Base-by-base conservation (phyloP, 805 yeast species). In the Candida vaughaniae region DNA sequence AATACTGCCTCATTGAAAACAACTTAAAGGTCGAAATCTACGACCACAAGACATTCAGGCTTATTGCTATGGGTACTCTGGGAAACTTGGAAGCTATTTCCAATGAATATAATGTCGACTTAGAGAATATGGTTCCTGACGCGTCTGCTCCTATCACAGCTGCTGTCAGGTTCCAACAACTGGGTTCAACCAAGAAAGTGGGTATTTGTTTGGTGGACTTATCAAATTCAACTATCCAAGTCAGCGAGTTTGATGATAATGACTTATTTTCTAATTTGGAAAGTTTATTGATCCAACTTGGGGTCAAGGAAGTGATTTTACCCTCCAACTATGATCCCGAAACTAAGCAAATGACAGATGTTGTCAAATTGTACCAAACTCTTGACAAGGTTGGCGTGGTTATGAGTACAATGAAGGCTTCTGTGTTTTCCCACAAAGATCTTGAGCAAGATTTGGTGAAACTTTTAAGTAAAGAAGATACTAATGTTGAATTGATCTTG, bases 241-340 rank as follows among this genome's bases (percentile, higher is more conserved):
- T 89, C 34, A 63, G 82, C 12, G 95, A 90, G 55, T 84, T 91
- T 46, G 75, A 75, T 7, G 99, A 93, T 56, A 89, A 87, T 53
- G 98, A 91, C 32, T 70, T 88, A 7, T 89, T 77, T 49, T 81
- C 95, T 1, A 91, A 90, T 53, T 60, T 91, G 44, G 98, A 93
- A 57, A 81, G 95, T 31, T 70, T 89, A 33, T 59, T 90, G 41
- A 83, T 93, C 48, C 99, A 93, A 58, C 66, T 89, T 23, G 96
- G 95, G 15, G 87, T 89, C 5, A 86, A 84, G 51, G 99, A 93
- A 55, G 81, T 88, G 27, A 55, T 93, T 11, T 50, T 91, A 5
- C 82, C 83, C 9, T 62, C 66, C 4, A 50, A 54, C 30, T 60
- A 65, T 38, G 60, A 56, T 19, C 59, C 60, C 4, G 54, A 50